Base-by-base conservation (phyloP, 371 early-diverging fungal genomes). In the Parasitella parasitica region DNA sequence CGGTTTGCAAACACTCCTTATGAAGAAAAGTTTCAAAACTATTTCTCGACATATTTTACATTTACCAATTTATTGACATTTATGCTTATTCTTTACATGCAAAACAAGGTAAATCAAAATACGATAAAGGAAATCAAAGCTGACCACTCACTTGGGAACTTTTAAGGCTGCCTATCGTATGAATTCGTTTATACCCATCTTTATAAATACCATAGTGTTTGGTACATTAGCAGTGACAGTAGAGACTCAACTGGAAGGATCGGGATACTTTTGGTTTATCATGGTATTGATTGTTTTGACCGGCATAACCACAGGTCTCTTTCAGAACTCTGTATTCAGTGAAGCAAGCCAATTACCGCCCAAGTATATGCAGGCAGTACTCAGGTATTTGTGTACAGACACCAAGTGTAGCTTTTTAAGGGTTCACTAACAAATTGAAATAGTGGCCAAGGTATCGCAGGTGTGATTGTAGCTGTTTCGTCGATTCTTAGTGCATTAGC, bases 321-420 rank as follows among this genome's bases (percentile, higher is more conserved):
- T 85, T 16, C 88, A 90, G 46, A 87, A 86, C 52, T 85, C 86
- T 37, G 78, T 90, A 24, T 91, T 91, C 78, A 92, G 89, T 15
- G 78, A 91, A 24, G 90, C 87, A 0, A 81, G 89, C 27, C 85
- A 82, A 28, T 88, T 94, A 66, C 88, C 93, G 1, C 81, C 88
- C 6, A 69, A 69, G 20, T 88, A 91, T 63, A 78, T 87, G 32
- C 91, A 91, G 62, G 91, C 89, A 9, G 86, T 92, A 12, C 81
- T 93, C 77, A 77, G 84, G 89, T 86, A 81, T 57, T 36, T 27
- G 9, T 32, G 5, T 32, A 32, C 11, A 32, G 20, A 46, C 2
- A 11, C 13, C 6, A 46, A 18, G 46, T n/a, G 27, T 30, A 7
- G 30, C 11, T 8, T 28, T n/a, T 15, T 50, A 30, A 11, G 13